phyloP scores from a whole-genome alignment of 495 filamentous ascomycete species.

The Tuber calosporum region DNA sequence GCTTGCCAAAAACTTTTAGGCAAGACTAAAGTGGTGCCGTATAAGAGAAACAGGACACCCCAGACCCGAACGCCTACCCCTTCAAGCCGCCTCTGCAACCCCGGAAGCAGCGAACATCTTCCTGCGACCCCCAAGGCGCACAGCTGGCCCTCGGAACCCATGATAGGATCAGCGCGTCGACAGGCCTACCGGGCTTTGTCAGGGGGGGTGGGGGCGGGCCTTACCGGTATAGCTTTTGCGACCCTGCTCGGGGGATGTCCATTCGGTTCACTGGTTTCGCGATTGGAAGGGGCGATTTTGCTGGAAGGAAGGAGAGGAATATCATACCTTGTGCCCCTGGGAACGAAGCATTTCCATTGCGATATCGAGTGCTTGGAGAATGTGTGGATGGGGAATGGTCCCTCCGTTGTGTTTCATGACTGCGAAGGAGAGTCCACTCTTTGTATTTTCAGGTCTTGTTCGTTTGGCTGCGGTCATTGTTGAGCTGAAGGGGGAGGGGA shows the following conservation, averaged over 20 bases:
- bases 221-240: background rate
- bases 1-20: background rate
- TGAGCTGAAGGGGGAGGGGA: background rate
- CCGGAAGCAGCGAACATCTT: too few species aligned
- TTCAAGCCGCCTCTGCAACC: background rate
- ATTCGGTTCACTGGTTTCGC: background rate
- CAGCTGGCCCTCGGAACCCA: background rate
- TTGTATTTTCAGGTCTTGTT: background rate
- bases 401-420: background rate
- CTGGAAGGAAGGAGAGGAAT: background rate
- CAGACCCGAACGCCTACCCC: background rate
- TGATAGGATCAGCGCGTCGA: background rate
- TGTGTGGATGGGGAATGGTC: background rate
- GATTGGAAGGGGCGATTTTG: background rate
- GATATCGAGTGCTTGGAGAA: background rate
- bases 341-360: background rate
- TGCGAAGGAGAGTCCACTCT: background rate
- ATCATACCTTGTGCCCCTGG: background rate
- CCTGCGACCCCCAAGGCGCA: too few species aligned
- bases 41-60: background rate
- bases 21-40: background rate
- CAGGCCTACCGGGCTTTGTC: constrained; percentile 3
- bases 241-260: background rate
- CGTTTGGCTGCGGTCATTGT: background rate
- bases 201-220: background rate